Conservation (phyloP, 108 stramenopile species). For the Skeletonema costatum region DNA sequence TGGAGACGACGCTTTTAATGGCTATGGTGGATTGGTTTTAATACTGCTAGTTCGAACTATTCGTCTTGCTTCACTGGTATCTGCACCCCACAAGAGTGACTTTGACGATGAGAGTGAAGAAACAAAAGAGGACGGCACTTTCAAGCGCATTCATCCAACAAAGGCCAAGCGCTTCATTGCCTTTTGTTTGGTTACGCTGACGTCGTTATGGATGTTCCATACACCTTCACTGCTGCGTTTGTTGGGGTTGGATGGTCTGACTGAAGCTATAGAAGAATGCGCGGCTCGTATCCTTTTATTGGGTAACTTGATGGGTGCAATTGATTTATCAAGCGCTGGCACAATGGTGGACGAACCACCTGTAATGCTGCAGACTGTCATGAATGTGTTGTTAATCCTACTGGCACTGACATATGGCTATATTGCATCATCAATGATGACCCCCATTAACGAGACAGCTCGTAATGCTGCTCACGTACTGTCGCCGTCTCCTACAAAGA, state of each 20-base stretch:
- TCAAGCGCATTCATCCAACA: constrained; percentile 15
- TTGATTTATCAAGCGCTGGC: neutral
- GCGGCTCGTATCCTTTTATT: constrained; percentile 35
- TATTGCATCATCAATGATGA: constrained; percentile 25
- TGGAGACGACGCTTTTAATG: constrained; percentile 32
- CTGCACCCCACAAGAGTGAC: constrained; percentile 1
- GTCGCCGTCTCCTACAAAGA: constrained; percentile 23
- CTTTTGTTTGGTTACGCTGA: constrained; percentile 7
- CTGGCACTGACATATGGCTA: constrained; percentile 27
- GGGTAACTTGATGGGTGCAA: constrained; percentile 24
- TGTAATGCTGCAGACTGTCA: constrained; percentile 9
- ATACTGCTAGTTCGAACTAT: constrained; percentile 5
- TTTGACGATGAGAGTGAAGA: neutral
- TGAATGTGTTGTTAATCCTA: constrained; percentile 11
- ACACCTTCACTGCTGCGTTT: constrained; percentile 37
- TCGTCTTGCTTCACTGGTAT: constrained; percentile 20
- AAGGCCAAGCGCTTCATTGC: constrained; percentile 26
- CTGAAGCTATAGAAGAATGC: constrained; percentile 30
- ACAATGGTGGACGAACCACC: neutral
- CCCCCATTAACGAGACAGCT: constrained; percentile 32
- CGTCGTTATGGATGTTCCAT: constrained; percentile 43
- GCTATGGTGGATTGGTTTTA: constrained; percentile 4
- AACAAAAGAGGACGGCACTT: neutral
- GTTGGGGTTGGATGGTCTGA: constrained; percentile 31
- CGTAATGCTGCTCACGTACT: constrained; percentile 41